Conservation (phyloP, 1,139 yeast genomes). For the Scheffersomyces insectosa region DNA sequence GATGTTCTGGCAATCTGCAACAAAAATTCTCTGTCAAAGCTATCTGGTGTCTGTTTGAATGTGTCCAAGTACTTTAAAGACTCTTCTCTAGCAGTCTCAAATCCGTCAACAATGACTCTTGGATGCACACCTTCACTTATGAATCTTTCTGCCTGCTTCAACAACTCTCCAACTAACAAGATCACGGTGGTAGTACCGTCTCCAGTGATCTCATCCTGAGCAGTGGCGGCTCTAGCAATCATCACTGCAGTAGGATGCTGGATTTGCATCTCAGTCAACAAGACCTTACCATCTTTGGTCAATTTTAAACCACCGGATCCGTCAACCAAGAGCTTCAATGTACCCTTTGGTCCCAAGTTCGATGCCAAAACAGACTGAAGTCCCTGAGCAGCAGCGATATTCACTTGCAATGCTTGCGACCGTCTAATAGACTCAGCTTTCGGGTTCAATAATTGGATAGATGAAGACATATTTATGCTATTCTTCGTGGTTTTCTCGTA, state of each 20-base stretch:
- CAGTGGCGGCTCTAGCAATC: slow-evolving; percentile 98
- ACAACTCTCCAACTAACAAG: slow-evolving; percentile 87
- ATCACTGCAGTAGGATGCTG: slow-evolving; percentile 99
- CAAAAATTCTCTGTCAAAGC: slow-evolving; percentile 79
- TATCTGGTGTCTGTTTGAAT: slow-evolving; percentile 51
- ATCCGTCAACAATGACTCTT: slow-evolving; percentile 90
- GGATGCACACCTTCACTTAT: slow-evolving; percentile 96
- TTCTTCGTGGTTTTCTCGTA: too few relatives aligned
- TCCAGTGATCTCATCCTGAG: slow-evolving; percentile 98
- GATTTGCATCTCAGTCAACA: slow-evolving; percentile 94
- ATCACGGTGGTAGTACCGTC: slow-evolving; percentile 99
- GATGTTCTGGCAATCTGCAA: slow-evolving; percentile 92
- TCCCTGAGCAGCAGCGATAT: slow-evolving; percentile 96
- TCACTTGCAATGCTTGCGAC: slow-evolving; percentile 92
- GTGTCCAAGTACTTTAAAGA: slow-evolving; percentile 67
- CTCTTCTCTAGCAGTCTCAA: slow-evolving; percentile 83
- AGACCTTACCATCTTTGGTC: slow-evolving; percentile 96
- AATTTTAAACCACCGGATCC: slow-evolving; percentile 95
- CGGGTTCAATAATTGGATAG: slow-evolving; percentile 90
- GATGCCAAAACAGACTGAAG: slow-evolving; percentile 88
- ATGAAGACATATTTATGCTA: slow-evolving; percentile 40
- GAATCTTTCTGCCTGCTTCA: slow-evolving; percentile 92
- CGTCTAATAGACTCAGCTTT: slow-evolving; percentile 96
- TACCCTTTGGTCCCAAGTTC: slow-evolving; percentile 96
- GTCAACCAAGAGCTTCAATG: slow-evolving; percentile 92